Evolutionary conservation across 345 rosid genomes (phyloP).

Genomic region (Euphorbia lathyris): DNA sequence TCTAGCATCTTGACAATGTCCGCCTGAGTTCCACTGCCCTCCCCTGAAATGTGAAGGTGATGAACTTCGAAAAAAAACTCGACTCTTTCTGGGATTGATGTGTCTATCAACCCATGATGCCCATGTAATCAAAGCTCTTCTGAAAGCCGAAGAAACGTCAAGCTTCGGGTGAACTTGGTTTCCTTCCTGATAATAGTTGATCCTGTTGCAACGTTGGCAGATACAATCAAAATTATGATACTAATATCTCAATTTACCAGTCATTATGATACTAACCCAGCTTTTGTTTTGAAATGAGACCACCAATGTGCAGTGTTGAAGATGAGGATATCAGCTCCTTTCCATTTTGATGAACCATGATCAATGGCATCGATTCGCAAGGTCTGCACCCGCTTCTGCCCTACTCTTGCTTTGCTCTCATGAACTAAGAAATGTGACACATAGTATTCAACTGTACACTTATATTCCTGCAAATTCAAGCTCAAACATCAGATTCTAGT

Average conservation of each 20-base stretch:
- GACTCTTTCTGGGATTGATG: constrained; percentile 60
- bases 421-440: constrained; percentile 81
- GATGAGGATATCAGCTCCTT: constrained; percentile 79
- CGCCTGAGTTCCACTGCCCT: constrained; percentile 91
- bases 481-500: not conserved
- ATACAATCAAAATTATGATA: not conserved
- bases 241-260: no score
- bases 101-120: constrained; percentile 82
- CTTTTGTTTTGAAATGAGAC: constrained; percentile 90
- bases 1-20: constrained; percentile 69
- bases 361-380: constrained; percentile 81
- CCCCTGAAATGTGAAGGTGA: constrained; percentile 95
- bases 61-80: constrained; percentile 74
- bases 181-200: constrained; percentile 94
- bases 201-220: constrained; percentile 38
- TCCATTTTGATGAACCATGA: constrained; percentile 89
- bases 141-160: constrained; percentile 64
- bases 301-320: constrained; percentile 99
- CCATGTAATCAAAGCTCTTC: constrained; percentile 80
- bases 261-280: constrained; percentile 59
- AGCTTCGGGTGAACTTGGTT: constrained; percentile 60
- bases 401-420: constrained; percentile 76
- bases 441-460: constrained; percentile 83
- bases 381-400: constrained; percentile 64
- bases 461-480: constrained; percentile 61